Conservation (phyloP, 768 basidiomycete species). For the Sporobolomyces phaffii region DNA sequence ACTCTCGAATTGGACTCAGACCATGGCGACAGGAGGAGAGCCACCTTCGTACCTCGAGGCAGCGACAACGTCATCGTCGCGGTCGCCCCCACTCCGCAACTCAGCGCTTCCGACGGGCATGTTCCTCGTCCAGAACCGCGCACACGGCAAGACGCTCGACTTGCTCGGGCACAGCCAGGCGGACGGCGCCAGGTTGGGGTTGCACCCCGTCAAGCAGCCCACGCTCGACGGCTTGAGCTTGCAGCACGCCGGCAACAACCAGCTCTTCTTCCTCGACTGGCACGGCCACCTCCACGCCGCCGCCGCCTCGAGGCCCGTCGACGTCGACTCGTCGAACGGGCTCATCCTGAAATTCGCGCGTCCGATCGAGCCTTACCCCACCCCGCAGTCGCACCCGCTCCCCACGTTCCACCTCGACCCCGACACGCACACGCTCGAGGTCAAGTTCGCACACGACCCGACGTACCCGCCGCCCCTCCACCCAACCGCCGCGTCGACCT, state of each 20-base stretch:
- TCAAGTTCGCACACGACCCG: conserved; percentile 23
- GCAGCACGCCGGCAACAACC: conserved; percentile 18
- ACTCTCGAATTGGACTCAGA: no score
- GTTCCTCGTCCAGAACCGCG: conserved; percentile 27
- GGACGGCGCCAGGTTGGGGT: conserved; percentile 18
- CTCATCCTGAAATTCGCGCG: conserved; percentile 9
- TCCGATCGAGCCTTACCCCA: conserved; percentile 14
- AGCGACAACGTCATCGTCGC: background rate
- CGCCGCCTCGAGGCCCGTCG: background rate
- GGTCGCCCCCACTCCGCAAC: background rate
- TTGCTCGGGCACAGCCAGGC: conserved; percentile 2
- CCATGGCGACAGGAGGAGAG: background rate
- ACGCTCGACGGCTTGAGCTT: conserved; percentile 1
- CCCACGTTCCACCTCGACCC: conserved; percentile 30
- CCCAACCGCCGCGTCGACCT: background rate
- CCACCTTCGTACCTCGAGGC: background rate
- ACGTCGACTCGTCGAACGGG: background rate
- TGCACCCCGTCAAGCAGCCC: conserved; percentile 32
- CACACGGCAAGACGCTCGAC: conserved; percentile 28
- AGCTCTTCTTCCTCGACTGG: conserved; percentile 28
- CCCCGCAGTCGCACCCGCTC: conserved; percentile 15
- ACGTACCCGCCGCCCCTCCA: conserved; percentile 2
- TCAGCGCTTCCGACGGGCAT: conserved; percentile 16
- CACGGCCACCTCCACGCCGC: conserved; percentile 17
- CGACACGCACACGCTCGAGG: conserved; percentile 16